Evolutionary conservation across 2,329 filamentous ascomycete genomes (phyloP).

Genomic region (Aspergillus glaucus): DNA sequence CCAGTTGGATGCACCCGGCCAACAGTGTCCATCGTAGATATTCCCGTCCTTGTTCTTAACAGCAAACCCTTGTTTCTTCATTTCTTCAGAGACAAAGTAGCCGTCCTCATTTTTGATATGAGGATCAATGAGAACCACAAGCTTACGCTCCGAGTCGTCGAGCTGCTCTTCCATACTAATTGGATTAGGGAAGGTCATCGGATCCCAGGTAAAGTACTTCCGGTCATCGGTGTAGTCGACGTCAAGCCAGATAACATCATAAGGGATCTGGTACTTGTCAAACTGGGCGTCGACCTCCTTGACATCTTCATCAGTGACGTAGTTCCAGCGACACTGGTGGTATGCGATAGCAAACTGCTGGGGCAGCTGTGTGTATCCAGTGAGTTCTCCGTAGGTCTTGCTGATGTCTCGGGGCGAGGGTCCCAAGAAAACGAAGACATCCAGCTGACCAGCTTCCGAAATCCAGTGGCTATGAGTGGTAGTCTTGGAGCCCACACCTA

Average conservation of each 20-base stretch:
- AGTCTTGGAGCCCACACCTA: constrained; percentile 62
- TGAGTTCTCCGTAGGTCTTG: constrained; percentile 79
- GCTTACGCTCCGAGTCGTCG: constrained; percentile 75
- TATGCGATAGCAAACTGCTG: constrained; percentile 90
- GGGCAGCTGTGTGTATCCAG: constrained; percentile 83
- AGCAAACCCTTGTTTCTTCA: constrained; percentile 76
- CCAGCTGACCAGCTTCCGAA: constrained; percentile 81
- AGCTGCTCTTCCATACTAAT: constrained; percentile 83
- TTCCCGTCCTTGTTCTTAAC: constrained; percentile 85
- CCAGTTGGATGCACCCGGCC: constrained; percentile 96
- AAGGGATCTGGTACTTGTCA: constrained; percentile 90
- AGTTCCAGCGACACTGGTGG: constrained; percentile 99
- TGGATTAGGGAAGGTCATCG: constrained; percentile 78
- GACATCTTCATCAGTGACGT: constrained; percentile 93
- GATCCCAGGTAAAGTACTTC: constrained; percentile 98
- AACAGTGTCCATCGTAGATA: constrained; percentile 95
- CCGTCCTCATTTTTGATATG: constrained; percentile 89
- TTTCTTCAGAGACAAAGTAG: constrained; percentile 70
- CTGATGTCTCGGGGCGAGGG: constrained; percentile 77
- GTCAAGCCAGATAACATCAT: constrained; percentile 98
- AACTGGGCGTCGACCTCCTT: constrained; percentile 95
- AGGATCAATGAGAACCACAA: constrained; percentile 92
- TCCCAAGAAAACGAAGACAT: constrained; percentile 91
- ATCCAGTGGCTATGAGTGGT: constrained; percentile 94
- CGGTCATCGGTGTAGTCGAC: constrained; percentile 96